Base-by-base conservation (phyloP, 805 yeast species). In the Candida piceae region DNA sequence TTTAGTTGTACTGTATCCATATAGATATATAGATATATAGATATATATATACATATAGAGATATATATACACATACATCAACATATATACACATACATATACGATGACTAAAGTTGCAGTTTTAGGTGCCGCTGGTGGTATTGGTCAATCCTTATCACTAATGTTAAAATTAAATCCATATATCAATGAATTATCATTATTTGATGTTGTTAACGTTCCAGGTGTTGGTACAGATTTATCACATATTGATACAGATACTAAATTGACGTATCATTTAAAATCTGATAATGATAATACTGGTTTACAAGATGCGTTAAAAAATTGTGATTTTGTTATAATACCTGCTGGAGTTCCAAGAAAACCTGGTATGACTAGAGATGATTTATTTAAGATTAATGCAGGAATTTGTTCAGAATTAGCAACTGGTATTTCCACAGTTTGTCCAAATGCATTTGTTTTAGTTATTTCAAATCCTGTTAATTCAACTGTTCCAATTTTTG, bases 361-460 rank as follows among this genome's bases (percentile, higher is more conserved):
- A 72, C 97, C 97, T 52, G 97, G 97, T 66, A 89, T 89, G 97
- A 86, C 96, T 58, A 84, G 97, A 74, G 97, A 89, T 63, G 97
- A 89, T 62, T 74, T 89, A 56, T 89, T 89, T 81, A 82, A 85
- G 74, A 75, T 48, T 18, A 39, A 39, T 29, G 75, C 76, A 7
- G 76, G 81, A 24, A 88, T 88, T 58, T 81, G 88, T 44, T 74
- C 75, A 46, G 78, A 74, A 42, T 67, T 88, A 43, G 83, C 90
- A 26, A 75, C 74, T 48, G 86, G 85, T 11, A 78, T 87, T 51
- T 93, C 94, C 33, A 67, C 67, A 46, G 52, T 58, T 57, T 77
- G 85, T 39, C 89, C 93, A 42, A 69, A 75, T 48, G 93, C 95
- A 1, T 78, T 81, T 50, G 77, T 86, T 15, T 70, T 86, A 54